Evolutionary conservation across 495 filamentous ascomycete species (phyloP).

Genomic region (Astrothelium macrocarpum): DNA sequence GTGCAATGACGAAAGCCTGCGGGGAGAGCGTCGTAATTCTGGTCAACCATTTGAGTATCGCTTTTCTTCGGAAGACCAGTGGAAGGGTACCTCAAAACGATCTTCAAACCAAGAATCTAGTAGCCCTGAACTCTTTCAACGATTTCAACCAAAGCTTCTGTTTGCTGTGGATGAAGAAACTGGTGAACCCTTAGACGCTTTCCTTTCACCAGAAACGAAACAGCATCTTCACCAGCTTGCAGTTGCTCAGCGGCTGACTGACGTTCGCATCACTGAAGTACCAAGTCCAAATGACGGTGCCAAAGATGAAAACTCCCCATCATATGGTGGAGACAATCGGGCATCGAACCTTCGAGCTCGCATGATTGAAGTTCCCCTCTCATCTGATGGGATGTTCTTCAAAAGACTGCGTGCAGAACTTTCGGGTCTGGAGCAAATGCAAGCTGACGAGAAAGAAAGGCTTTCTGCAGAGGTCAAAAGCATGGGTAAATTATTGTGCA

Average conservation of each 20-base stretch:
- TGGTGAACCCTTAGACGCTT: slow-evolving; percentile 46
- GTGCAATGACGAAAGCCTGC: slow-evolving; percentile 5
- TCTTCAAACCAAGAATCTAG: not conserved
- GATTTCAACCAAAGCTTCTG: slow-evolving; percentile 49
- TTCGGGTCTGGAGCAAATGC: slow-evolving; percentile 47
- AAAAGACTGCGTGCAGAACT: slow-evolving; percentile 52
- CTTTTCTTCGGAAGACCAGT: slow-evolving; percentile 3
- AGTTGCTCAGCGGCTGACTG: slow-evolving; percentile 18
- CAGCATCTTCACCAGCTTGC: slow-evolving; percentile 43
- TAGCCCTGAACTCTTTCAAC: not conserved
- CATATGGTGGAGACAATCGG: not conserved
- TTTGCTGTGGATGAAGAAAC: slow-evolving; percentile 44
- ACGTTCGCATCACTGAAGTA: slow-evolving; percentile 20
- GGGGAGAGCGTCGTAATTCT: not conserved
- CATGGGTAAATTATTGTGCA: slow-evolving; percentile 48
- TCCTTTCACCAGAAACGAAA: slow-evolving; percentile 44
- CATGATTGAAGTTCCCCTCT: slow-evolving; percentile 54
- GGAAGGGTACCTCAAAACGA: not conserved
- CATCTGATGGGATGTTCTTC: slow-evolving; percentile 61
- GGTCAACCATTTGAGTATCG: slow-evolving; percentile 19
- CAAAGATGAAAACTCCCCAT: not conserved
- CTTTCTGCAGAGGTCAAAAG: slow-evolving; percentile 44
- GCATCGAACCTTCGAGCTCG: slow-evolving; percentile 12
- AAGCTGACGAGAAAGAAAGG: slow-evolving; percentile 44
- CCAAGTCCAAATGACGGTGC: slow-evolving; percentile 1